These are phyloP conservation scores for Paramecium sexaurelia DNA, from an alignment of 73 alveolate genomes.

Conservation along the genomic window DNA sequence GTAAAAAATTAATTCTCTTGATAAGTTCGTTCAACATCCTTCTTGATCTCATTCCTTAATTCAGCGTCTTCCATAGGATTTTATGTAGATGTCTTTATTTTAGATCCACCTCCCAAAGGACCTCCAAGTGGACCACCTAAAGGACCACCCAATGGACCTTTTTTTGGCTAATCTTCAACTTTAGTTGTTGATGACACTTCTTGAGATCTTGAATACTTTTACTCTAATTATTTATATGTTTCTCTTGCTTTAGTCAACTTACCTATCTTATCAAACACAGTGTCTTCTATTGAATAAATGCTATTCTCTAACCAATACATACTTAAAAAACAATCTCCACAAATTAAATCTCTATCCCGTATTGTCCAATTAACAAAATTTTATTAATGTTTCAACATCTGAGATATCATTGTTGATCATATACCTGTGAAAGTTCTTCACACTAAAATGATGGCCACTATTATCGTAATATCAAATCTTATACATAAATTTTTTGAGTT, in stretches of 20 bases:
- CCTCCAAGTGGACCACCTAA: conserved; percentile 49
- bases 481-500: conserved; percentile 14
- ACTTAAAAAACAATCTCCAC: conserved; percentile 58
- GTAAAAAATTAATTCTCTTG: conserved; percentile 50
- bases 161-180: neutral
- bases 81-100: neutral
- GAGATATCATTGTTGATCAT: conserved; percentile 24
- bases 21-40: conserved; percentile 68
- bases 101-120: conserved; percentile 29
- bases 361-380: neutral
- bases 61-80: conserved; percentile 43
- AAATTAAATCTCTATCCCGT: conserved; percentile 32
- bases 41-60: conserved; percentile 57
- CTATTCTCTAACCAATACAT: neutral
- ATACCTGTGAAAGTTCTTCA: neutral
- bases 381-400: neutral
- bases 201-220: conserved; percentile 8
- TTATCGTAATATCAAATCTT: neutral
- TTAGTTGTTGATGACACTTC: neutral
- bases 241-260: neutral
- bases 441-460: conserved; percentile 44
- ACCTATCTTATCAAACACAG: conserved; percentile 32
- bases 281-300: neutral
- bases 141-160: conserved; percentile 50
- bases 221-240: neutral